These are phyloP conservation scores for Mortierella hygrophila DNA, from an alignment of 192 early-diverging fungal genomes.

Conservation along the genomic window DNA sequence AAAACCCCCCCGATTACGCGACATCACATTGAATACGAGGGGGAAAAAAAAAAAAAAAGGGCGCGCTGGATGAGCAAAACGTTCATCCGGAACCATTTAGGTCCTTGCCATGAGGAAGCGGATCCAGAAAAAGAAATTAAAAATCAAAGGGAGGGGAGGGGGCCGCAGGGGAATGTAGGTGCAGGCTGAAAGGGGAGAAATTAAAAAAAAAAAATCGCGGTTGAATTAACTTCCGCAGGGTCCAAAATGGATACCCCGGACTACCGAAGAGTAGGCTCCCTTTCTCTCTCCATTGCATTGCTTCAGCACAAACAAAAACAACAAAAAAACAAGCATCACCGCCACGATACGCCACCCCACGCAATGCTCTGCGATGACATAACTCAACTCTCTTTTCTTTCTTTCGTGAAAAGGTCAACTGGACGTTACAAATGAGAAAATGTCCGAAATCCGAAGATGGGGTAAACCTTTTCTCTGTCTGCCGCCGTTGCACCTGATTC, in stretches of 20 bases:
- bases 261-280: neutral
- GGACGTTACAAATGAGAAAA: neutral
- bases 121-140: no score
- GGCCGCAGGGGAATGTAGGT: no score
- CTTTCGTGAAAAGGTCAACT: neutral
- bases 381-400: neutral
- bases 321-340: neutral
- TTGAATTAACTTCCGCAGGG: neutral
- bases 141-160: no score
- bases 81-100: neutral
- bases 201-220: neutral
- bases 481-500: no score
- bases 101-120: no score
- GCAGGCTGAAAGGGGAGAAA: no score
- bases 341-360: no score
- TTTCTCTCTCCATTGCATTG: neutral
- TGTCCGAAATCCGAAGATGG: neutral
- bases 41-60: no score
- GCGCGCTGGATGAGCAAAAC: neutral
- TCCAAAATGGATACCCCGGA: conserved; percentile 5
- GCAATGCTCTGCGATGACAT: neutral
- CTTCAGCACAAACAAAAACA: neutral
- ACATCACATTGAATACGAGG: no score
- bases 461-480: neutral
- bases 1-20: neutral